phyloP scores from a whole-genome alignment of 1,284 basidiomycete genomes.

The Stygiomarasmius scandens region DNA sequence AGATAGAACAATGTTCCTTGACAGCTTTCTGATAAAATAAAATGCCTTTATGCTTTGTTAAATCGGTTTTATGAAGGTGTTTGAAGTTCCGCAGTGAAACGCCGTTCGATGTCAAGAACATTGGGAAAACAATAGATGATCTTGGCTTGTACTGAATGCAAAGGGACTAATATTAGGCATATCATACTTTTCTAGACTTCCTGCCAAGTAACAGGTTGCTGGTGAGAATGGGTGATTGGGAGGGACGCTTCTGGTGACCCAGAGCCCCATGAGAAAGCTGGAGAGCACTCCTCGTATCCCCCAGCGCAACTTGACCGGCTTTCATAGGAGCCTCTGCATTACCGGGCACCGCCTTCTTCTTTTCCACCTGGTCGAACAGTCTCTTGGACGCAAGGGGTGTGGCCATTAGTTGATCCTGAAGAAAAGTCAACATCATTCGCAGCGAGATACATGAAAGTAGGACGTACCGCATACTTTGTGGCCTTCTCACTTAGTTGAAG shows the following conservation, averaged over 20 bases:
- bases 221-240: constrained; percentile 30
- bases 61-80: no score
- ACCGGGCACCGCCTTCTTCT: constrained; percentile 31
- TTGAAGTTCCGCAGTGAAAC: no score
- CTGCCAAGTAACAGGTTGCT: constrained; percentile 31
- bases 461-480: constrained; percentile 50
- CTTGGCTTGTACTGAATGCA: no score
- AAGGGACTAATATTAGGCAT: not conserved
- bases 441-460: constrained; percentile 4
- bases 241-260: constrained; percentile 36
- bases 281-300: constrained; percentile 52
- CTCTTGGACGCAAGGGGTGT: constrained; percentile 45
- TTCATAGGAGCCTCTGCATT: constrained; percentile 32
- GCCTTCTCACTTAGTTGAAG: constrained; percentile 47
- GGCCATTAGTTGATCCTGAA: constrained; percentile 56
- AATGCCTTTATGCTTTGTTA: no score
- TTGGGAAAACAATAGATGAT: no score
- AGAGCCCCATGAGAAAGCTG: constrained; percentile 50
- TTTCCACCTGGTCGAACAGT: constrained; percentile 37
- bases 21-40: no score
- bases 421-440: not conserved
- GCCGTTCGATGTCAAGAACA: no score
- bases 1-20: no score
- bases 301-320: constrained; percentile 52
- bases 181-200: constrained; percentile 27